Evolutionary conservation across 176 grass and related monocot species (phyloP), one percentile per base, ranked within the genome.

Genomic region (Carex cristatella): DNA sequence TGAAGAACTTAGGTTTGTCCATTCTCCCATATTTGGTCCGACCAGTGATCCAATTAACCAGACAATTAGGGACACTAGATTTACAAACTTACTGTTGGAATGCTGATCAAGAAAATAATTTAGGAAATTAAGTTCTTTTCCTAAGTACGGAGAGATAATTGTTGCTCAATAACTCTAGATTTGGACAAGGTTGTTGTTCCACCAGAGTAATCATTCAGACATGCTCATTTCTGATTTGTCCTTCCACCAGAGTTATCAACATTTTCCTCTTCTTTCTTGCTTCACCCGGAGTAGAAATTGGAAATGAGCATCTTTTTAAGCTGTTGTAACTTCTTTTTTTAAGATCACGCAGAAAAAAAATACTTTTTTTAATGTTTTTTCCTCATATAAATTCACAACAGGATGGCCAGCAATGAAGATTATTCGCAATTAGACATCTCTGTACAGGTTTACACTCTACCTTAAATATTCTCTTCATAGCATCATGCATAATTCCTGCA

Each of bases 381-480:
- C 28, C 42, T 28, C 46, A 31, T 75, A 19, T 13, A 54, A 54
- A 14, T 76, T 53, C 18, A 14, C 48, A 44, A 56, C 61, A 42
- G 11, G 84, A 97, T 97, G 94, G 88, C 84, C 37, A 84, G 59
- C 80, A 86, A 82, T 79, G 87, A 94, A 35, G 92, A 92, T 14
- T 66, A 87, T 48, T 87, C 89, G 0, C 90, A 94, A 79, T 81
- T 97, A 82, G 89, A 79, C 67, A 89, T 97, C 56, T 97, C 94
- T 66, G 77, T 85, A 46, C 89, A 94, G 94, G 94, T 90, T 82
- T 82, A 61, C 67, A 64, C 61, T 13, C 2, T 35, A 44, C 9
- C n/a, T 28, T 53, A 7, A 27, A 13, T 30, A 0, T n/a, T 60
- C 10, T 46, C 31, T 67, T 48, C 10, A 15, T 61, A n/a, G 23